Percentiles rank a stretch among this genome's conserved stretches.
Evolutionary conservation across 495 filamentous ascomycete species (phyloP).

Genomic region (Penicillium diatomitis): DNA sequence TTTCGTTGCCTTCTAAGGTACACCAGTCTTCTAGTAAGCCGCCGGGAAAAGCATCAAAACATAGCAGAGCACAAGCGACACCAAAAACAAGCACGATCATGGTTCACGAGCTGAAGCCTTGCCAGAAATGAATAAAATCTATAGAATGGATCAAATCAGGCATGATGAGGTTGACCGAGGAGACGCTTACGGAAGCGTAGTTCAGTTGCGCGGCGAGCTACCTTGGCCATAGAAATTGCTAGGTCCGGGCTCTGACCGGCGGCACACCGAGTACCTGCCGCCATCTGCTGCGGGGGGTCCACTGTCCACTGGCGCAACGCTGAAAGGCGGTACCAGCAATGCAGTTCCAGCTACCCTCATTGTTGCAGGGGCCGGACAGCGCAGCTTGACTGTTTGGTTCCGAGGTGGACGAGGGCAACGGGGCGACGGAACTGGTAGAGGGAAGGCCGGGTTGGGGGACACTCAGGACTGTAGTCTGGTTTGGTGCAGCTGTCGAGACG

Average conservation of each 20-base stretch:
- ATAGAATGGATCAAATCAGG: too few species aligned
- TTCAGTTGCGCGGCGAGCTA: too few species aligned
- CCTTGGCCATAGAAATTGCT: too few species aligned
- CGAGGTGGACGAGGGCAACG: conserved; percentile 10
- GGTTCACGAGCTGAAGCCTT: too few species aligned
- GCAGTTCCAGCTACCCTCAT: conserved; percentile 53
- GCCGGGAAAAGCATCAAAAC: too few species aligned
- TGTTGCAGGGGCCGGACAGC: conserved; percentile 30
- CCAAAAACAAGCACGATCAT: too few species aligned
- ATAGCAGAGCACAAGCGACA: too few species aligned
- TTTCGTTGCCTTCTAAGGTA: too few species aligned
- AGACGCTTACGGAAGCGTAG: too few species aligned
- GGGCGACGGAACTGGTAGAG: conserved; percentile 7
- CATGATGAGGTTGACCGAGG: too few species aligned
- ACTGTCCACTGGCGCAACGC: conserved; percentile 54
- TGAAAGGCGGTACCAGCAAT: conserved; percentile 48
- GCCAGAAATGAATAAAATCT: too few species aligned
- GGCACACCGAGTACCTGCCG: conserved; percentile 51
- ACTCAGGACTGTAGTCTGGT: conserved; percentile 2
- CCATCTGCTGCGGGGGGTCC: conserved; percentile 46
- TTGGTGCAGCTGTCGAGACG: conserved; percentile 9
- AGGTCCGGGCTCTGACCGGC: conserved; percentile 45
- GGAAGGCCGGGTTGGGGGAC: conserved; percentile 7
- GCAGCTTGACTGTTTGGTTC: conserved; percentile 7
- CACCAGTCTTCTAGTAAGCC: too few species aligned